A percentile compares a stretch with the other conserved stretches of the same genome.
These are phyloP conservation scores for Pezicula neosporulosa DNA, from an alignment of 2,329 filamentous ascomycete genomes.

Conservation along the genomic window DNA sequence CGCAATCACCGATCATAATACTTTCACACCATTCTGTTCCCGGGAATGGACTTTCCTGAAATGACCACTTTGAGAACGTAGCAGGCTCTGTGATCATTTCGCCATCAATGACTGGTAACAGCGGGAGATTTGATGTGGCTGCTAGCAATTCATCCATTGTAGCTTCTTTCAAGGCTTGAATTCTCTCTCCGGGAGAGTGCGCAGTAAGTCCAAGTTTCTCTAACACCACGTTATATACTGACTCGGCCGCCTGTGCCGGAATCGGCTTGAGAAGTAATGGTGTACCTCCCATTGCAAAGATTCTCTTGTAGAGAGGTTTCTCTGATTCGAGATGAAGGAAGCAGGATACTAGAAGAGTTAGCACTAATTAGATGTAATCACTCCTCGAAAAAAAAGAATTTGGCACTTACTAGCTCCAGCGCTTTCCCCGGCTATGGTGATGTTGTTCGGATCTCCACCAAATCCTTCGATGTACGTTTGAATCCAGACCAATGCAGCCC, in stretches of 20 bases:
- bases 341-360: slow-evolving; percentile 26
- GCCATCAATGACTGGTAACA: slow-evolving; percentile 37
- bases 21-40: slow-evolving; percentile 41
- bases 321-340: slow-evolving; percentile 32
- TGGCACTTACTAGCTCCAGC: slow-evolving; percentile 41
- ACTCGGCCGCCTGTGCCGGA: slow-evolving; percentile 34
- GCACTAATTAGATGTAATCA: too few relatives aligned
- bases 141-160: slow-evolving; percentile 38
- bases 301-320: slow-evolving; percentile 36
- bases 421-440: slow-evolving; percentile 56
- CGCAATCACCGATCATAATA: slow-evolving; percentile 44
- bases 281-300: slow-evolving; percentile 39
- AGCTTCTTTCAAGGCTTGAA: slow-evolving; percentile 36
- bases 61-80: slow-evolving; percentile 13
- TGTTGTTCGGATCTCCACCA: slow-evolving; percentile 50
- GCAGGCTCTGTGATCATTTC: slow-evolving; percentile 32
- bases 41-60: slow-evolving; percentile 23
- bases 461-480: slow-evolving; percentile 51
- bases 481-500: slow-evolving; percentile 54
- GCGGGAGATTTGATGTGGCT: slow-evolving; percentile 30
- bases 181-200: slow-evolving; percentile 33
- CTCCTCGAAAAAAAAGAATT: too few relatives aligned
- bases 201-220: slow-evolving; percentile 35
- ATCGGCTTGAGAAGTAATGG: slow-evolving; percentile 38
- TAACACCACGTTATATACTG: slow-evolving; percentile 36